Percentiles rank a stretch among this genome's conserved stretches.
phyloP scores from a whole-genome alignment of 2,329 filamentous ascomycete species.

The Thielaviopsis ethacetica region DNA sequence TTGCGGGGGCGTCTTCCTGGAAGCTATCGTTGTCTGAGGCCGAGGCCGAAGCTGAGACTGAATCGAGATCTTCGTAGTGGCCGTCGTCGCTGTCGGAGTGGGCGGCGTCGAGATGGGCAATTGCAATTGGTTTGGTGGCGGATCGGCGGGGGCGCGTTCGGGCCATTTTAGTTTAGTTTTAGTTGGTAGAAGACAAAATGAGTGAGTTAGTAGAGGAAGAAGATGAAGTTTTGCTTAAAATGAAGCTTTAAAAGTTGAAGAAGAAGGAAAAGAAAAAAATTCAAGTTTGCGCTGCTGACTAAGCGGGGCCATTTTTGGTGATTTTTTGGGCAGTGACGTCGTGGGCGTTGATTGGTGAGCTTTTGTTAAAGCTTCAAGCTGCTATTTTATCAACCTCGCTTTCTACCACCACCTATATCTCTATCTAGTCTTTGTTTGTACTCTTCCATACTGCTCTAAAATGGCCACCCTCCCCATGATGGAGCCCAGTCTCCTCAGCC shows the following conservation, averaged over 20 bases:
- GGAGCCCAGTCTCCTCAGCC: conserved; percentile 7
- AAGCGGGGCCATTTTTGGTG: not conserved
- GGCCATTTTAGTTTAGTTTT: not conserved
- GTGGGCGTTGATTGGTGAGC: not conserved
- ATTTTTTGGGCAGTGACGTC: not conserved
- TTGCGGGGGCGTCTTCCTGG: not conserved
- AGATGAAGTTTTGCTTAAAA: too few relatives aligned
- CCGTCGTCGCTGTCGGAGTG: not conserved
- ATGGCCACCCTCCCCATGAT: conserved; percentile 11
- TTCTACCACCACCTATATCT: too few relatives aligned
- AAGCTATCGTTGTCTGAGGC: not conserved
- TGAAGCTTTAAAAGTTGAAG: too few relatives aligned
- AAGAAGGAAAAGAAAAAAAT: not conserved
- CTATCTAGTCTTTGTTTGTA: not conserved
- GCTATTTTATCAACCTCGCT: not conserved
- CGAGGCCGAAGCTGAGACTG: not conserved
- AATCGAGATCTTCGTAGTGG: not conserved
- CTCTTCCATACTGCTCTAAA: conserved; percentile 4
- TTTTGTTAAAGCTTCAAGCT: not conserved
- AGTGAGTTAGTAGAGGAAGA: too few relatives aligned
- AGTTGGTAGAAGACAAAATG: too few relatives aligned
- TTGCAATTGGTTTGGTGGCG: not conserved
- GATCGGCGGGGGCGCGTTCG: not conserved
- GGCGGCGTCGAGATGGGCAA: not conserved
- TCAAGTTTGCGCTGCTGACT: not conserved